Percentiles rank a stretch among this genome's conserved stretches.
Conservation (phyloP, 805 yeast genomes). For the Saccharomycopsis javanensis region DNA sequence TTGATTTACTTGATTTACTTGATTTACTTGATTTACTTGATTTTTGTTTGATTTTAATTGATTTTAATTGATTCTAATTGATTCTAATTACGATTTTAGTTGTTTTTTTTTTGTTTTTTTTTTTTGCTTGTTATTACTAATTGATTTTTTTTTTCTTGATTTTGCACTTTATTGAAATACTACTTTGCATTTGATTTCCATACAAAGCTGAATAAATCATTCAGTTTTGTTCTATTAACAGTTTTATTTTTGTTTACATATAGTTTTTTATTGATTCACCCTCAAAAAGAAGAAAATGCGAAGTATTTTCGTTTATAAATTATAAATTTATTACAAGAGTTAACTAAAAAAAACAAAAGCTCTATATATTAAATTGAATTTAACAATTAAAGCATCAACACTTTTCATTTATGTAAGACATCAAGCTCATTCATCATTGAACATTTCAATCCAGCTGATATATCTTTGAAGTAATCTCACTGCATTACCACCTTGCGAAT, state of each 20-base stretch:
- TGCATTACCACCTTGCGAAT: slow-evolving; percentile 24
- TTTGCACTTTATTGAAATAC: background rate
- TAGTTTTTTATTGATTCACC: background rate
- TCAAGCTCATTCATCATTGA: slow-evolving; percentile 6
- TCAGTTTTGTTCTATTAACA: background rate
- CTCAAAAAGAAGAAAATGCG: background rate
- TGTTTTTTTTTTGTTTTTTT: background rate
- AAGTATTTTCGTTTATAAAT: background rate
- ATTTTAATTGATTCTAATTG: background rate
- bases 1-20: background rate
- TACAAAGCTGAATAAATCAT: background rate
- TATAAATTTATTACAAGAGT: background rate
- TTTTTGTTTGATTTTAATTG: background rate
- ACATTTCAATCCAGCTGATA: slow-evolving; percentile 19
- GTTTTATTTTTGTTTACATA: background rate
- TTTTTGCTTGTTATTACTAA: background rate
- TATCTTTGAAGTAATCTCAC: slow-evolving; percentile 18
- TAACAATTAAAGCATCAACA: background rate
- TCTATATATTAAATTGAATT: background rate
- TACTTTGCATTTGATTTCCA: slow-evolving; percentile 3
- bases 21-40: background rate
- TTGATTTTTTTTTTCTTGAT: background rate
- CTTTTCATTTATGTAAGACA: background rate
- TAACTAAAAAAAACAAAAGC: no score
- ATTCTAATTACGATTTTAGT: background rate